phyloP scores from a whole-genome alignment of 2,329 filamentous ascomycete genomes.

The Exophiala alcalophila region DNA sequence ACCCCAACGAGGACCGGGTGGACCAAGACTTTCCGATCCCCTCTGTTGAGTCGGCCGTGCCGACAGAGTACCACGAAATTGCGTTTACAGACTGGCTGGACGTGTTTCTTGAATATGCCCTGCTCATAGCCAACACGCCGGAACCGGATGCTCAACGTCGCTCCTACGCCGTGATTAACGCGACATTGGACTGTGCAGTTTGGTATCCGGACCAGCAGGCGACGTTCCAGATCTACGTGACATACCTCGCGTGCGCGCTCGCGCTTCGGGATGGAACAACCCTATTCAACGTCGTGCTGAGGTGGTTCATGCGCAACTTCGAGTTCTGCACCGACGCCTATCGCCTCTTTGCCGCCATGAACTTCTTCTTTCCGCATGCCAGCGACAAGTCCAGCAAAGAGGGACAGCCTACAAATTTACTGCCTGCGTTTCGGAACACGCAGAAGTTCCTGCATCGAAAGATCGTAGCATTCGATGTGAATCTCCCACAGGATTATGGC shows the following conservation, averaged over 20 bases:
- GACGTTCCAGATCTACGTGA: constrained; percentile 70
- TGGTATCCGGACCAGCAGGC: constrained; percentile 70
- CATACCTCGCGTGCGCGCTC: constrained; percentile 79
- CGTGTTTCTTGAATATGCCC: constrained; percentile 81
- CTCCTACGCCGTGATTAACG: constrained; percentile 71
- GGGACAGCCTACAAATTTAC: constrained; percentile 17
- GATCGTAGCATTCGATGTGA: constrained; percentile 82
- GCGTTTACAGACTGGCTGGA: constrained; percentile 83
- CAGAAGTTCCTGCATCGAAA: constrained; percentile 91
- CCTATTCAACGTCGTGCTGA: constrained; percentile 64
- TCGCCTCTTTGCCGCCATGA: constrained; percentile 76
- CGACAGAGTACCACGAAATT: constrained; percentile 66
- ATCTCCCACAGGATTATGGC: constrained; percentile 54
- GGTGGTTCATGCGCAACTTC: constrained; percentile 81
- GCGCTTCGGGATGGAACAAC: constrained; percentile 74
- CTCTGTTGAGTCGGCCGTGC: constrained; percentile 13
- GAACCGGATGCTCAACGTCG: constrained; percentile 64
- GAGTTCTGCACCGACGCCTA: constrained; percentile 79
- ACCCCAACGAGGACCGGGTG: constrained; percentile 1
- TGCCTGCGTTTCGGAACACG: constrained; percentile 68
- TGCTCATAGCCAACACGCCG: constrained; percentile 63
- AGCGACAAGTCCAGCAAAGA: constrained; percentile 48
- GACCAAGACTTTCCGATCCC: constrained; percentile 19
- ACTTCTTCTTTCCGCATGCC: constrained; percentile 62
- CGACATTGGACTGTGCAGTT: constrained; percentile 74